Evolutionary conservation across 2,329 filamentous ascomycete species (phyloP), one percentile per base, ranked within the genome.

Genomic region (Trichoderma sp.): DNA sequence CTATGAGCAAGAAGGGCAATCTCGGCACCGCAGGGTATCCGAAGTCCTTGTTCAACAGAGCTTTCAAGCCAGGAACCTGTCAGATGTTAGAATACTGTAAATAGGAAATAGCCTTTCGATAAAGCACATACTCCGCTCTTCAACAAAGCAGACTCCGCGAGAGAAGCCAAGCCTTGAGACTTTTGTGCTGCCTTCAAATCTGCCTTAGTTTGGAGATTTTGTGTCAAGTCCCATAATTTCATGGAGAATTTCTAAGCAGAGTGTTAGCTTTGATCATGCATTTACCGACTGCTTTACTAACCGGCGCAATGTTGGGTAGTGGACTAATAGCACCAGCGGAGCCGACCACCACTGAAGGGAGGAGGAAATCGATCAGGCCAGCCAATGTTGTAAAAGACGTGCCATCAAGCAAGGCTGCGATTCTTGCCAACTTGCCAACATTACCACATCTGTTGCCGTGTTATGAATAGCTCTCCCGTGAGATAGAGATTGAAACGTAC

Each of bases 361-460:
- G 56, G 35, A 63, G 68, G 27, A 63, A 63, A 21, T 71, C 68
- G 35, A 71, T 71, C 7, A 71, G 35, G 27, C 68, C 68, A 35
- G 68, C 68, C 18, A 62, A 24, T 16, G 68, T 63, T 24, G 56
- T 50, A 12, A 71, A 63, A 53, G 56, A 63, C 9, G 68, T 31
- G 6, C 27, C 16, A 11, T 53, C 38, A 8, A 63, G 24, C 12
- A 71, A 11, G 1, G 56, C 56, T 1, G 35, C 11, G 1, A 53
- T 24, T 16, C 38, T 31, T 50, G 59, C 68, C 21, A 71, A 27
- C 14, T 71, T 71, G 5, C 68, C 68, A 16, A 63, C 56, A 21
- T 63, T 71, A 1, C 56, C 68, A 21, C 59, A 45, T 5, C 68
- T 71, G 21, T 35, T 12, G 6, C 41, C 9, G 1, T 29, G n/a